Base-by-base conservation (phyloP, 116 monocot species). In the Papilionanthe hybrid region DNA sequence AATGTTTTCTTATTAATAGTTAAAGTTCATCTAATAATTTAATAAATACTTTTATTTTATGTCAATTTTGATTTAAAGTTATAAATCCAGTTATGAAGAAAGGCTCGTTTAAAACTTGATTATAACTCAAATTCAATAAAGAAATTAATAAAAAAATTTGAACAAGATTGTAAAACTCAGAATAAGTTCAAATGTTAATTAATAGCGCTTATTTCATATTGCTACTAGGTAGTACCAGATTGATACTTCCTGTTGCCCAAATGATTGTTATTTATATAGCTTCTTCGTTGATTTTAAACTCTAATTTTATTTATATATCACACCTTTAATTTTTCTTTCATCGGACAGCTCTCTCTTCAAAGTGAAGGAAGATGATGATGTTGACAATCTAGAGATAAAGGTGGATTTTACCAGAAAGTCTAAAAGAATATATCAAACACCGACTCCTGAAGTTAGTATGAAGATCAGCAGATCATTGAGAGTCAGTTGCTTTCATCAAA, bases 301-400 rank as follows among this genome's bases (percentile, higher is more conserved):
- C 17, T 15, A 23, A 10, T 65, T 37, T 37, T 37, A 32, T 23
- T 71, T 37, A 18, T 71, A 32, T 32, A 19, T 32, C 71, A 71
- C 6, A 5, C 65, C 65, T 65, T 10, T 8, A 15, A 15, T 53
- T 53, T 20, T 65, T 81, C 17, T 53, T 32, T 42, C 79, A 50
- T 53, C 41, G 81, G 20, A 77, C 91, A 99, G 99, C 78, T 99
- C 95, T 66, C 99, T 91, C 20, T 78, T 99, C 37, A 95, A 99
- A 89, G 93, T 99, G 41, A 98, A 94, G 80, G 99, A 99, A 85
- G 99, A 99, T 84, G 99, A 99, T 81, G 95, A 95, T 79, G 95
- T 99, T 37, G 99, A 95, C 82, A 89, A 88, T 44, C 82, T 95
- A 50, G 99, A 99, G 58, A 92, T 99, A 85, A 92, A 99, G 75